phyloP scores from a whole-genome alignment of 139 green algal species.

The Monoraphidium neglectum region DNA sequence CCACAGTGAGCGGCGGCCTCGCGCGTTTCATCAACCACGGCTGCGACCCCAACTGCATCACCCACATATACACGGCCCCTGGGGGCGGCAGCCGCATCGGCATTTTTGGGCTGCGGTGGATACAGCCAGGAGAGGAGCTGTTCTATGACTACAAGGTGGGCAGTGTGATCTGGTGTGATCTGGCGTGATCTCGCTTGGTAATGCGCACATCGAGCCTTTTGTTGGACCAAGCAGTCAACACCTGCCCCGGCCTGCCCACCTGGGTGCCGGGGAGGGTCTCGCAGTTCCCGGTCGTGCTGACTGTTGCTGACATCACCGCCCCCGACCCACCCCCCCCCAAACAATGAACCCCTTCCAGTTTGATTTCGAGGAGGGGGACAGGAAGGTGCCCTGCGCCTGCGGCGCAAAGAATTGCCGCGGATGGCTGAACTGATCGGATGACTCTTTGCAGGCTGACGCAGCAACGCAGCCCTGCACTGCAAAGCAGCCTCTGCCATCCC shows the following conservation, averaged over 20 bases:
- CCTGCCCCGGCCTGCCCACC: background rate
- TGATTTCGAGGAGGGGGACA: constrained; percentile 51
- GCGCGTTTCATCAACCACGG: constrained; percentile 91
- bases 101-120: constrained; percentile 78
- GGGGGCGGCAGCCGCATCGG: constrained; percentile 65
- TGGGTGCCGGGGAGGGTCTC: background rate
- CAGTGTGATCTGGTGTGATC: background rate
- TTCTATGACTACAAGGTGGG: constrained; percentile 87
- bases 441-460: too few relatives aligned
- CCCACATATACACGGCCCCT: constrained; percentile 58
- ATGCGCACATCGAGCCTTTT: background rate
- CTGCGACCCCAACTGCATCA: constrained; percentile 91
- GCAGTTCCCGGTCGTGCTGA: background rate
- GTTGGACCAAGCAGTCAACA: background rate
- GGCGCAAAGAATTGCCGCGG: constrained; percentile 61
- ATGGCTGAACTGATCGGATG: constrained; percentile 81
- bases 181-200: background rate
- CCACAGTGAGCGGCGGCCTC: constrained; percentile 57
- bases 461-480: too few relatives aligned
- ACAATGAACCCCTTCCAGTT: constrained; percentile 41
- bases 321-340: too few relatives aligned
- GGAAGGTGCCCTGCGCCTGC: constrained; percentile 61
- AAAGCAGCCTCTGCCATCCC: too few relatives aligned
- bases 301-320: background rate
- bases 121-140: constrained; percentile 78